phyloP scores from a whole-genome alignment of 1,284 basidiomycete species.

The Hymenochaete sp. region DNA sequence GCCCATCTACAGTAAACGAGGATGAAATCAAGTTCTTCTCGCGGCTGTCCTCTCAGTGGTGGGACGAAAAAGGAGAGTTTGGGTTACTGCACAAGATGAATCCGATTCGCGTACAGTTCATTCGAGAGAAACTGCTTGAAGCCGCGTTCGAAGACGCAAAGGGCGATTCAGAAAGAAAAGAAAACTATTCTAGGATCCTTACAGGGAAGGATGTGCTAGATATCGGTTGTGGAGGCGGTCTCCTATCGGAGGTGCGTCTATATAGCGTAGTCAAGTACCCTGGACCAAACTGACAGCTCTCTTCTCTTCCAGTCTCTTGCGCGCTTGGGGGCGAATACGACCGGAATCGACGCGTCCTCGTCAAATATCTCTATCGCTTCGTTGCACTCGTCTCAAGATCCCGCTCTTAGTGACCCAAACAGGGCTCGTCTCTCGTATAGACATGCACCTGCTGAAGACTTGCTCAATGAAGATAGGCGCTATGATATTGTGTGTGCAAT shows the following conservation, averaged over 20 bases:
- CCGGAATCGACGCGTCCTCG: conserved; percentile 86
- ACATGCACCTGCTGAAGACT: conserved; percentile 73
- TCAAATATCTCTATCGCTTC: conserved; percentile 84
- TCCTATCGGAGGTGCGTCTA: conserved; percentile 76
- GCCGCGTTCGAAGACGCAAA: conserved; percentile 44
- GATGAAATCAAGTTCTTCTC: conserved; percentile 92
- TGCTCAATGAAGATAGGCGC: conserved; percentile 49
- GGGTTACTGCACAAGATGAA: conserved; percentile 93
- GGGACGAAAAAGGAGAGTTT: conserved; percentile 92
- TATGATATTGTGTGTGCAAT: conserved; percentile 95
- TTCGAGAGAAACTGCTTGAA: conserved; percentile 72
- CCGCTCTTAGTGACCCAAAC: conserved; percentile 34
- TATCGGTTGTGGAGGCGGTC: conserved; percentile 92
- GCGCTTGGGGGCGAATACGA: conserved; percentile 76
- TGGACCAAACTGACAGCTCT: not conserved
- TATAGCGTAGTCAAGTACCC: not conserved
- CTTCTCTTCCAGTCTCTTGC: conserved; percentile 62
- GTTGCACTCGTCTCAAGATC: conserved; percentile 77
- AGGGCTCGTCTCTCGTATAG: conserved; percentile 46
- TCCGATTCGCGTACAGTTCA: conserved; percentile 78
- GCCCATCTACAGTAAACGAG: conserved; percentile 57
- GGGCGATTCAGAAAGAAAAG: conserved; percentile 27
- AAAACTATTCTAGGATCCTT: conserved; percentile 33
- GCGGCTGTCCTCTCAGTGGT: conserved; percentile 87
- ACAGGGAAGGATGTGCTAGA: conserved; percentile 66